Percentiles rank a stretch among this genome's conserved stretches.
These are phyloP conservation scores for Pouteria glomerata DNA, from an alignment of 148 eudicot species.

Conservation along the genomic window DNA sequence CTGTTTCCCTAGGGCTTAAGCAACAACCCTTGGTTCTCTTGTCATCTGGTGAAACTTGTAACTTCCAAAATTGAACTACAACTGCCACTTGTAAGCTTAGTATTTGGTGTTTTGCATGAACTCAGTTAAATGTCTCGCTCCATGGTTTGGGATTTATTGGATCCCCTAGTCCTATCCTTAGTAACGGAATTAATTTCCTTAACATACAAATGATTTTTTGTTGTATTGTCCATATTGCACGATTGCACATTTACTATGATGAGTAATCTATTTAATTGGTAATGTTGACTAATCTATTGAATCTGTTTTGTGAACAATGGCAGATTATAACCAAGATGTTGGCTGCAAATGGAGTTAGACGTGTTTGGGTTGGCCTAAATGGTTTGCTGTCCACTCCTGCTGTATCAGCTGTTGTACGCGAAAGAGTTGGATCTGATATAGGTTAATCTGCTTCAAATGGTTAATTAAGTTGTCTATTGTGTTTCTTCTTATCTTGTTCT, in stretches of 20 bases:
- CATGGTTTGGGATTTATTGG: not conserved
- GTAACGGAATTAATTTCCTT: not conserved
- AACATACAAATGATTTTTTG: not conserved
- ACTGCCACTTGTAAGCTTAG: no score
- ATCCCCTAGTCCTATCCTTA: not conserved
- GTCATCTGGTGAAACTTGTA: no score
- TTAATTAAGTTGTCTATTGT: not conserved
- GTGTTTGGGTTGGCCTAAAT: conserved; percentile 97
- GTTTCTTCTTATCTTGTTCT: not conserved
- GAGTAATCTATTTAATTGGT: not conserved
- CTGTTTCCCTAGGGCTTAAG: no score
- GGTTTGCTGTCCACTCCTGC: conserved; percentile 94
- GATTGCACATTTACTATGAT: not conserved
- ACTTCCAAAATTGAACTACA: no score
- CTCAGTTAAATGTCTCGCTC: no score
- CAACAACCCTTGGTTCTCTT: no score
- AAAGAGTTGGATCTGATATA: conserved; percentile 88
- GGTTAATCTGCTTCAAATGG: conserved; percentile 25
- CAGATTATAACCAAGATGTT: conserved; percentile 96
- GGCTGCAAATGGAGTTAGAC: conserved; percentile 93
- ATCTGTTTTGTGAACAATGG: conserved; percentile 9
- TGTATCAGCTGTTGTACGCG: conserved; percentile 94
- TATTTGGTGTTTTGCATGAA: no score
- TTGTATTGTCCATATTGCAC: not conserved
- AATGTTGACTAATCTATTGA: not conserved